Evolutionary conservation across 805 yeast genomes (phyloP).

Genomic region (Saturnispora zaruensis): DNA sequence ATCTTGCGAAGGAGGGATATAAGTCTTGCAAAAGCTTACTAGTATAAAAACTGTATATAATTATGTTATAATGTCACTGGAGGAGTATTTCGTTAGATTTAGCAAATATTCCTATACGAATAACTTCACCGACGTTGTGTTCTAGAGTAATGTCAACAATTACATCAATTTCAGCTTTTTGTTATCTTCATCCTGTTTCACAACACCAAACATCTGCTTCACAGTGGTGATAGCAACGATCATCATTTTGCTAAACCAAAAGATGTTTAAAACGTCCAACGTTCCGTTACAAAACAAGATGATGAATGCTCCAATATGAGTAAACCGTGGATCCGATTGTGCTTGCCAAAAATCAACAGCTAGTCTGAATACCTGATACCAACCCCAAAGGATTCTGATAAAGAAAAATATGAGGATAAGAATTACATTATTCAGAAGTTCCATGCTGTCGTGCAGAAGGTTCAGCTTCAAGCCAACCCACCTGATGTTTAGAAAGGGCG

Average conservation of each 20-base stretch:
- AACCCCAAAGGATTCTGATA: constrained; percentile 32
- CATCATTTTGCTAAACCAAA: constrained; percentile 33
- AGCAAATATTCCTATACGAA: neutral
- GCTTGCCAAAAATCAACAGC: constrained; percentile 24
- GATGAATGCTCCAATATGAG: constrained; percentile 19
- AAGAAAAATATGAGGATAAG: constrained; percentile 29
- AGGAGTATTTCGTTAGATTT: neutral
- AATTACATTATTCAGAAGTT: constrained; percentile 28
- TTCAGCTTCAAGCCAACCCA: constrained; percentile 31
- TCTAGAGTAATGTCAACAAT: neutral
- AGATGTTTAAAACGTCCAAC: constrained; percentile 29
- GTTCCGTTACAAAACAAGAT: constrained; percentile 28
- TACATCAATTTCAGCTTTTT: constrained; percentile 28
- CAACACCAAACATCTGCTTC: constrained; percentile 25
- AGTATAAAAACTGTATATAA: neutral
- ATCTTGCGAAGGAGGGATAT: constrained; percentile 38
- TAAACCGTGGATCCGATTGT: constrained; percentile 24
- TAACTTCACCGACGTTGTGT: neutral
- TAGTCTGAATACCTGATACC: constrained; percentile 28
- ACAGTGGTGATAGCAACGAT: constrained; percentile 29
- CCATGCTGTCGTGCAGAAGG: constrained; percentile 21
- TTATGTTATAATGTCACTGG: neutral
- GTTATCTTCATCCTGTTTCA: constrained; percentile 18
- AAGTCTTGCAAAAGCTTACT: constrained; percentile 21
- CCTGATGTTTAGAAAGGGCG: constrained; percentile 31